A percentile compares a stretch with the other conserved stretches of the same genome.
Evolutionary conservation across 495 filamentous ascomycete species (phyloP).

Genomic region (Ramalina peruviana): DNA sequence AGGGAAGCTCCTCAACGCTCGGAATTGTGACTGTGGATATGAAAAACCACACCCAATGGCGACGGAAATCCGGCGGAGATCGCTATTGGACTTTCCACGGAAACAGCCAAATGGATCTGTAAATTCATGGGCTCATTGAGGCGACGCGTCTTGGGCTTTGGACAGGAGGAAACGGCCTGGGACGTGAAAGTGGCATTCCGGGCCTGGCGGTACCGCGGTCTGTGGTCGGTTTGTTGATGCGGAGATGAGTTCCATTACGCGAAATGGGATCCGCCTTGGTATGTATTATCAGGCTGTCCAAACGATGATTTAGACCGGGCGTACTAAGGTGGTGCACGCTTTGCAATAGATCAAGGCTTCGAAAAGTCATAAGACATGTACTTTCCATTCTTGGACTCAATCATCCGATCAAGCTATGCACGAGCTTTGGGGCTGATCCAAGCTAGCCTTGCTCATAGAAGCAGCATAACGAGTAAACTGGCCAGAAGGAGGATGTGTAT

Average conservation of each 20-base stretch:
- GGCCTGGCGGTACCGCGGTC: conserved; percentile 7
- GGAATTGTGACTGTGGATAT: neutral
- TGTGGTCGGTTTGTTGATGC: conserved; percentile 2
- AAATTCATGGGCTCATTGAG: conserved; percentile 8
- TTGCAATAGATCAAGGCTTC: neutral
- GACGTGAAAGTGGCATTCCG: neutral
- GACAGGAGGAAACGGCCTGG: conserved; percentile 2
- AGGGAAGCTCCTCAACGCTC: no score
- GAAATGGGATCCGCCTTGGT: conserved; percentile 2
- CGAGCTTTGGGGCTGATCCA: neutral
- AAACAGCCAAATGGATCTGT: neutral
- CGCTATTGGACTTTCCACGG: neutral
- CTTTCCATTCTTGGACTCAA: neutral
- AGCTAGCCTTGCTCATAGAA: neutral
- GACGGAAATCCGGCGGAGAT: neutral
- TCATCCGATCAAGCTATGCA: conserved; percentile 1
- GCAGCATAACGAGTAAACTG: neutral
- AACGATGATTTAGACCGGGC: neutral
- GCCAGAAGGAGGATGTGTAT: neutral
- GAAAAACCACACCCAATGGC: neutral
- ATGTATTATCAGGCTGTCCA: neutral
- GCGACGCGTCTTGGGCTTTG: conserved; percentile 3
- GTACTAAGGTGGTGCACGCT: neutral
- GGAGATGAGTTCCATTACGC: conserved; percentile 4
- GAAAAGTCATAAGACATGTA: neutral